Percentiles rank a stretch among this genome's conserved stretches.
Conservation (phyloP, 495 filamentous ascomycete genomes). For the Evernia prunastri region DNA sequence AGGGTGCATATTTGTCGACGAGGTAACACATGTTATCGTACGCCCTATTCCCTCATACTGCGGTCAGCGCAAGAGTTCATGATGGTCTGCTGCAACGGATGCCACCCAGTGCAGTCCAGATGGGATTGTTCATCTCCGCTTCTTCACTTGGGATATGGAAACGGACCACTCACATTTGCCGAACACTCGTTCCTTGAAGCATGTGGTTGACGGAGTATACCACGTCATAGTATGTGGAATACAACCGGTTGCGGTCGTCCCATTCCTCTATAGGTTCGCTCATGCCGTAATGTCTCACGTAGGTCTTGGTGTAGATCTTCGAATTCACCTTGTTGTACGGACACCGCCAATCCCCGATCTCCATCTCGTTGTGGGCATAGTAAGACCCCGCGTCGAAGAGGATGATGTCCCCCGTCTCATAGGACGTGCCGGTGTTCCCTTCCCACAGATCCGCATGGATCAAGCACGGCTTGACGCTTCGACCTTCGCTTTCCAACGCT, state of each 20-base stretch:
- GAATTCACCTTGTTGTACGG: slow-evolving; percentile 11
- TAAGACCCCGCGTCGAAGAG: slow-evolving; percentile 44
- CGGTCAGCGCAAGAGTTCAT: not conserved
- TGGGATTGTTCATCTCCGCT: not conserved
- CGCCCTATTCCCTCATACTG: slow-evolving; percentile 6
- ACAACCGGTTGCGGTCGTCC: slow-evolving; percentile 25
- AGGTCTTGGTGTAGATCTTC: slow-evolving; percentile 20
- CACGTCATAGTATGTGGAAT: slow-evolving; percentile 19
- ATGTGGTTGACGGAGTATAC: slow-evolving; percentile 22
- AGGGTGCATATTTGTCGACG: slow-evolving; percentile 20
- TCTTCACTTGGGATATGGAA: not conserved
- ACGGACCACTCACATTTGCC: slow-evolving; percentile 13
- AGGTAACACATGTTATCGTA: slow-evolving; percentile 24
- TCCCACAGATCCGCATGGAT: slow-evolving; percentile 47
- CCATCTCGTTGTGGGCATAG: slow-evolving; percentile 46
- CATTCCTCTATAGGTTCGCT: slow-evolving; percentile 7
- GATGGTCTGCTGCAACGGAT: not conserved
- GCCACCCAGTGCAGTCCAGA: not conserved
- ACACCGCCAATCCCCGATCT: slow-evolving; percentile 24
- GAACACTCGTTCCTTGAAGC: slow-evolving; percentile 12
- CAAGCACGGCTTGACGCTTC: slow-evolving; percentile 37
- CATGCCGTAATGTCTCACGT: slow-evolving; percentile 6
- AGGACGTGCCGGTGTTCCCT: slow-evolving; percentile 37
- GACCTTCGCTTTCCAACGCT: slow-evolving; percentile 37
- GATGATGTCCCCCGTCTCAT: slow-evolving; percentile 29